Conservation (phyloP, 805 yeast species). For the Candida lessepsii region DNA sequence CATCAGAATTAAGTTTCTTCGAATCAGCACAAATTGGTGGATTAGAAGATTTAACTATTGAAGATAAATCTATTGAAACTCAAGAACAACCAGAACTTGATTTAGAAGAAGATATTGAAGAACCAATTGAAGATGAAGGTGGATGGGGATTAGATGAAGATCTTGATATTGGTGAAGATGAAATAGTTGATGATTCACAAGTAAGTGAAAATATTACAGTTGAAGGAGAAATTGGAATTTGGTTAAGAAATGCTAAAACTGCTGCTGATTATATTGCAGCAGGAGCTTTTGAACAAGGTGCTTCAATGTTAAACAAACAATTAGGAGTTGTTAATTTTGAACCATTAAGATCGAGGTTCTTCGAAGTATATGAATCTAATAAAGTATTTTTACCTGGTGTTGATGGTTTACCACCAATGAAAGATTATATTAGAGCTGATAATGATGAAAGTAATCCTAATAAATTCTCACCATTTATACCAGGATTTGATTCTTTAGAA, state of each 20-base stretch:
- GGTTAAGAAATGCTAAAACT: constrained; percentile 87
- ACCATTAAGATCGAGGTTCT: constrained; percentile 79
- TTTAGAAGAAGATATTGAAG: constrained; percentile 35
- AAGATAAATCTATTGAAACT: constrained; percentile 25
- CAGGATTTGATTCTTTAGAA: constrained; percentile 70
- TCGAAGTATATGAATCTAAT: constrained; percentile 79
- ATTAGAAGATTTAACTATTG: constrained; percentile 60
- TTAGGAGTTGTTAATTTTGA: constrained; percentile 83
- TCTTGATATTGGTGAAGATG: constrained; percentile 61
- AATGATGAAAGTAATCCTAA: constrained; percentile 52
- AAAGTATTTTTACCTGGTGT: constrained; percentile 74
- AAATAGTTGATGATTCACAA: constrained; percentile 21
- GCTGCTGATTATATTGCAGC: constrained; percentile 95
- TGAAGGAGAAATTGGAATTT: constrained; percentile 63
- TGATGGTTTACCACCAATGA: constrained; percentile 70
- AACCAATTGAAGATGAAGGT: constrained; percentile 48
- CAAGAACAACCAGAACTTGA: constrained; percentile 24
- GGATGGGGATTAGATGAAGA: constrained; percentile 85
- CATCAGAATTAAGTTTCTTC: constrained; percentile 71
- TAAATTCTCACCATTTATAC: constrained; percentile 59
- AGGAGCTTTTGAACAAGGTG: constrained; percentile 95
- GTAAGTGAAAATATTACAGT: constrained; percentile 19
- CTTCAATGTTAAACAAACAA: constrained; percentile 87
- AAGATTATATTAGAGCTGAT: constrained; percentile 65
- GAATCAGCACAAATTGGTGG: constrained; percentile 82